Evolutionary conservation across 2,329 filamentous ascomycete genomes (phyloP).

Genomic region (Talaromyces funiculosus): DNA sequence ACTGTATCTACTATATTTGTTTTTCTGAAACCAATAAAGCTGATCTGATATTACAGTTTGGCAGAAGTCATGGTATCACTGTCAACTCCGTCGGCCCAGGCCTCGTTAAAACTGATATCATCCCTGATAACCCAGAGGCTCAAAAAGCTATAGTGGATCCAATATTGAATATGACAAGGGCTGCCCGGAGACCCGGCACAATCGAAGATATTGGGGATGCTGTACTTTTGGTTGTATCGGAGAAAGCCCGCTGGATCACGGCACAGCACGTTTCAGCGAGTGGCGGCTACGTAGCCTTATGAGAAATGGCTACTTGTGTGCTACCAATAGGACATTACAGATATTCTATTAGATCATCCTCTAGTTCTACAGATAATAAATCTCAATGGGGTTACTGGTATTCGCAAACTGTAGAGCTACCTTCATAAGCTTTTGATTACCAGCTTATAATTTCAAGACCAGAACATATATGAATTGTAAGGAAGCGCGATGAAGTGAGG

Average conservation of each 20-base stretch:
- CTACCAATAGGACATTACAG: too few species aligned
- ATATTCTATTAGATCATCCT: neutral
- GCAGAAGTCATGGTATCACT: constrained; percentile 3
- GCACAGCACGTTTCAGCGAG: neutral
- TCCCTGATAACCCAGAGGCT: neutral
- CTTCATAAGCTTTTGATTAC: neutral
- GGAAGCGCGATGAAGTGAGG: too few species aligned
- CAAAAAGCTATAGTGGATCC: neutral
- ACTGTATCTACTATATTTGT: neutral
- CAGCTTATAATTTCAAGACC: neutral
- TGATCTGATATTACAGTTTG: neutral
- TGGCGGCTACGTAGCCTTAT: neutral
- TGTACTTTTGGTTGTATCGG: neutral
- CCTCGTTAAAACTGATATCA: neutral
- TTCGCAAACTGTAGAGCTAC: neutral
- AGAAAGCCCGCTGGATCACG: constrained; percentile 2
- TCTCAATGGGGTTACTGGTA: neutral
- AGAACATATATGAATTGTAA: too few species aligned
- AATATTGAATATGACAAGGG: neutral
- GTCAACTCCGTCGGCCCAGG: constrained; percentile 8
- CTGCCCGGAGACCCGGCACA: neutral
- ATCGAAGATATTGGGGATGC: constrained; percentile 4
- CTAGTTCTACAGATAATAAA: neutral
- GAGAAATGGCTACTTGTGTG: neutral
- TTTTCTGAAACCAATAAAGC: neutral